A percentile compares a stretch with the other conserved stretches of the same genome.
Conservation (phyloP, 129 eudicot species). For the Chrysanthemum lavandulifolium region DNA sequence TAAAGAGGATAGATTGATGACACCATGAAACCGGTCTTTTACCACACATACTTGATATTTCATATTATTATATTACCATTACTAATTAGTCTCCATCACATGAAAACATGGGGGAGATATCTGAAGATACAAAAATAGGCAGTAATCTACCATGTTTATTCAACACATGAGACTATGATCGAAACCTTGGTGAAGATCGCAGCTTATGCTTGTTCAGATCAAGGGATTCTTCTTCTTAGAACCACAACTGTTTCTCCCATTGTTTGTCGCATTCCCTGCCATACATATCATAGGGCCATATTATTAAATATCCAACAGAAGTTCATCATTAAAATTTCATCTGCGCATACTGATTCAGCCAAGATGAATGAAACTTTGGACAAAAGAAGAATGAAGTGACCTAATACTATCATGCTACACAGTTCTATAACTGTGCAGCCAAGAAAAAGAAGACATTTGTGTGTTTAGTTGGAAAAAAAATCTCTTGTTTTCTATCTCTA, state of each 20-base stretch:
- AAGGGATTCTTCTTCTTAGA: slow-evolving; percentile 29
- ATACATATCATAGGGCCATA: slow-evolving; percentile 4
- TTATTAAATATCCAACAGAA: not conserved
- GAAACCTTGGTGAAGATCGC: slow-evolving; percentile 46
- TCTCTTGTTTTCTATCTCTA: too few species aligned
- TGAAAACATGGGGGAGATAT: too few species aligned
- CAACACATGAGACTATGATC: slow-evolving; percentile 27
- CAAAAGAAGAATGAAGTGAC: not conserved
- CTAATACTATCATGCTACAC: not conserved
- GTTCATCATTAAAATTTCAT: not conserved
- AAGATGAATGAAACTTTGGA: not conserved
- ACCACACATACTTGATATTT: too few species aligned
- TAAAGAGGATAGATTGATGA: too few species aligned
- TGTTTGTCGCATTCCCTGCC: slow-evolving; percentile 35
- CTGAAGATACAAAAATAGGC: not conserved
- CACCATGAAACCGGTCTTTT: too few species aligned
- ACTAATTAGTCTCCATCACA: too few species aligned
- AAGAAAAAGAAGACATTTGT: not conserved
- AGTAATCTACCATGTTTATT: not conserved
- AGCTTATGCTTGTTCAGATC: slow-evolving; percentile 30
- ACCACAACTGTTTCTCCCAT: slow-evolving; percentile 24
- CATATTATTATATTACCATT: too few species aligned
- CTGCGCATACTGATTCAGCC: not conserved
- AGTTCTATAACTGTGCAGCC: not conserved
- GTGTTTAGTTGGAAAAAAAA: too few species aligned